Base-by-base conservation (phyloP, 2,329 filamentous ascomycete species). In the Botrytis porri region DNA sequence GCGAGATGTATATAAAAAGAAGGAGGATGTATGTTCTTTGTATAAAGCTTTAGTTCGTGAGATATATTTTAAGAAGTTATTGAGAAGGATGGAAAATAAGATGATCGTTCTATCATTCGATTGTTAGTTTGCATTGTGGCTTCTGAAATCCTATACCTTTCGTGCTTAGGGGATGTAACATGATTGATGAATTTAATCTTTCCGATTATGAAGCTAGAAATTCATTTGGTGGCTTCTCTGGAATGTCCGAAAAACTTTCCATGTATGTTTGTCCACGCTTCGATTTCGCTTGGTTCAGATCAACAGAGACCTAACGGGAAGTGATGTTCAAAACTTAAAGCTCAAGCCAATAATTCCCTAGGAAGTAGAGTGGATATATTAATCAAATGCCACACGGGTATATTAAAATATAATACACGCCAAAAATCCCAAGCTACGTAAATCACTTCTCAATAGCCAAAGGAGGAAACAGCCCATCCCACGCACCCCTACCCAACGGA, bases 381-480 rank as follows among this genome's bases (percentile, higher is more conserved):
- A n/a, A 37, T 45, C 43, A 18, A 16, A 45, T 37, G 39, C 54
- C 32, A 45, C 61, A 14, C 37, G 67, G 67, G 67, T 70, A 70
- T 70, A 62, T 37, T 32, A 1, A 61, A 16, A 16, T 37, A 37
- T 7, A 22, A 20, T 43, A 69, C 48, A 69, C 18, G n/a, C 41
- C 10, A 10, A 35, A 8, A 61, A 14, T 35, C 41, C 29, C 18
- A 61, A 61, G 37, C 14, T 32, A 48, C 25, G 5, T n/a, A 54
- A 61, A 71, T 82, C 76, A 85, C 39, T 80, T 80, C 75, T 85
- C 83, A 0, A 84, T 81, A 5, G 83, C 76, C 37, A 86, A 73
- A 3, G 85, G 86, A 43, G 88, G 88, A 76, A 90, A 90, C 60
- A 90, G 77, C 0, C 82, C 82, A 37, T 83, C 82, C 74, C 82